Percentiles rank a stretch among this genome's conserved stretches.
phyloP scores from a whole-genome alignment of 441 rosid species.

The Populus hybrid region DNA sequence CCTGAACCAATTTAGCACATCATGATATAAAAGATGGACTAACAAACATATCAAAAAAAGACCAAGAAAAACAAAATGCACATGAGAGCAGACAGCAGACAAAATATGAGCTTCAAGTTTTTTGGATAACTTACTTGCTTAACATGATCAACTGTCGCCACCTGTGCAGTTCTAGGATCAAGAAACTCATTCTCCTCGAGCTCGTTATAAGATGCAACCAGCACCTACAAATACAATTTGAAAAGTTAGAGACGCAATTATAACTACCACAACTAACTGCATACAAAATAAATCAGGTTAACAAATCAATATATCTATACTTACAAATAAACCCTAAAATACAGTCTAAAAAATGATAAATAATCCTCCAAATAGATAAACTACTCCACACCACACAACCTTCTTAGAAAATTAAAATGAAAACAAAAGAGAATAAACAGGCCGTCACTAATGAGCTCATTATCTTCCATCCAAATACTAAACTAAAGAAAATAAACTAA shows the following conservation, averaged over 20 bases:
- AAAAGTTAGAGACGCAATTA: neutral
- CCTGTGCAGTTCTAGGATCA: constrained; percentile 91
- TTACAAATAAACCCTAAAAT: neutral
- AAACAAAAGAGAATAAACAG: neutral
- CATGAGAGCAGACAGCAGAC: neutral
- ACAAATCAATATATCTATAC: neutral
- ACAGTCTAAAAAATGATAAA: neutral
- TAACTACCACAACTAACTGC: neutral
- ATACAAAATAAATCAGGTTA: neutral
- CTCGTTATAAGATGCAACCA: constrained; percentile 67
- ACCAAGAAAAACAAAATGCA: neutral
- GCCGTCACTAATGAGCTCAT: neutral
- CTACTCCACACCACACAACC: neutral
- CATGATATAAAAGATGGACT: constrained; percentile 27
- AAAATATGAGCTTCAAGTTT: neutral
- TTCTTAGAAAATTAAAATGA: neutral
- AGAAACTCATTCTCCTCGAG: constrained; percentile 58
- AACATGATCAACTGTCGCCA: constrained; percentile 80
- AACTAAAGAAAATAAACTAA: neutral
- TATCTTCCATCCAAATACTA: neutral
- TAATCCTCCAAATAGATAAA: neutral
- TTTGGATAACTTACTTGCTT: constrained; percentile 61
- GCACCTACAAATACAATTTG: constrained; percentile 44
- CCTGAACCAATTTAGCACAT: constrained; percentile 67
- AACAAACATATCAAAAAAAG: neutral